Percentiles rank a stretch among this genome's conserved stretches.
These are phyloP conservation scores for Hippophae tibetana DNA, from an alignment of 306 rosid species.

Conservation along the genomic window DNA sequence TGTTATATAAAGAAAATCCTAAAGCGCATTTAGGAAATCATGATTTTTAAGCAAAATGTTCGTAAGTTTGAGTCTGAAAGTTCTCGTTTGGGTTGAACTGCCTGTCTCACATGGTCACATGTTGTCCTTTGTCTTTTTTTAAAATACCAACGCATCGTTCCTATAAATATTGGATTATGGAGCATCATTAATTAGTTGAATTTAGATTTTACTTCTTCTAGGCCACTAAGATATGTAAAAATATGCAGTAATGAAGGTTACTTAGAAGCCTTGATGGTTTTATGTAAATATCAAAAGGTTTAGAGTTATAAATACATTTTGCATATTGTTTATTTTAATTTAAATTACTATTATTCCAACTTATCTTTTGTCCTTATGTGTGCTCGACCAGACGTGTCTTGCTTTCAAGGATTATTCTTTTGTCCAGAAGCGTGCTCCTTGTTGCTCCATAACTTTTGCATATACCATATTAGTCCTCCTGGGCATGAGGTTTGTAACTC, in stretches of 20 bases:
- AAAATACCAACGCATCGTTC: too few relatives aligned
- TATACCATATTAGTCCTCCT: slow-evolving; percentile 94
- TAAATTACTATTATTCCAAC: slow-evolving; percentile 17
- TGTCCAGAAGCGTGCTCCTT: slow-evolving; percentile 86
- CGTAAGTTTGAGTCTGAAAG: too few relatives aligned
- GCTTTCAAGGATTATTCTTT: slow-evolving; percentile 90
- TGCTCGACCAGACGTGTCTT: slow-evolving; percentile 73
- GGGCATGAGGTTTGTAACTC: slow-evolving; percentile 87
- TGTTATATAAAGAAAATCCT: too few relatives aligned
- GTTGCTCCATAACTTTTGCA: slow-evolving; percentile 93
- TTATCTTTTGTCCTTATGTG: slow-evolving; percentile 22
- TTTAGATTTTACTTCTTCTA: background rate
- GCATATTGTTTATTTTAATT: background rate
- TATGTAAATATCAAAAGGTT: slow-evolving; percentile 6
- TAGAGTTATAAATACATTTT: background rate
- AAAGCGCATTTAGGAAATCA: too few relatives aligned
- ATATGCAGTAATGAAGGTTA: background rate
- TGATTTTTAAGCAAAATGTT: too few relatives aligned
- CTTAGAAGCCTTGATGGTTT: background rate
- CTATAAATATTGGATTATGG: too few relatives aligned
- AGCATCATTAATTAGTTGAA: too few relatives aligned
- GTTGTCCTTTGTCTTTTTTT: too few relatives aligned
- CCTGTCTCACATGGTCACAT: too few relatives aligned
- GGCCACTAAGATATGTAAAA: background rate
- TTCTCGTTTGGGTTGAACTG: too few relatives aligned